Base-by-base conservation (phyloP, 2,329 filamentous ascomycete genomes). In the Alternaria consortialis region DNA sequence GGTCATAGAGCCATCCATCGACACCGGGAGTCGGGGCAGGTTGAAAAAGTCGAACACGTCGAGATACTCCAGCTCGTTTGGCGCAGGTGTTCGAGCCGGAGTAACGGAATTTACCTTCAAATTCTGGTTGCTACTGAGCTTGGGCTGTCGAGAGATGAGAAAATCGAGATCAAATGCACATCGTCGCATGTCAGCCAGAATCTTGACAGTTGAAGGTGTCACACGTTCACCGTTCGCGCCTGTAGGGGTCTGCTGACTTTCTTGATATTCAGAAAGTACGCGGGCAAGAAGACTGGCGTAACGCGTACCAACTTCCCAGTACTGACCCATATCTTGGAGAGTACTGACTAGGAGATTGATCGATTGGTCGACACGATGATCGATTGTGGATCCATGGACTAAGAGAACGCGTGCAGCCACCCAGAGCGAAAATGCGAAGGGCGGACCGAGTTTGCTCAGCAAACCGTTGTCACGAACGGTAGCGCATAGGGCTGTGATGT, bases 21-120 rank as follows among this genome's bases (percentile, higher is more conserved):
- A 75, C 0, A 81, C 78, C 0, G 86, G 86, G 25, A 97, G 81
- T 17, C 93, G 84, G 1, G 94, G 94, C 57, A 96, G 88, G 74
- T 97, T 97, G 84, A 97, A 97, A 75, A 96, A 97, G 70, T 95
- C 92, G 75, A 97, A 97, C 0, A 97, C 91, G 70, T 97, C 93
- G 3, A 97, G 83, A 74, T 96, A 97, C 75, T 97, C 94, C 4
- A 97, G 83, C 73, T 97, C 93, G 68, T 95, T 92, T 1, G 91
- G 87, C 9, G 88, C 91, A 1, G 92, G 91, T 31, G 89, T 91
- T 64, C 88, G 86, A 1, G 86, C 85, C 1, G 88, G 87, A 0
- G 88, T 89, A 15, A 77, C 58, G 12, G 71, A 69, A 7, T 68
- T 59, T 23, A 58, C 44, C 31, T 36, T 58, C 20, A 70, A 23